phyloP scores from a whole-genome alignment of 1,139 yeast genomes.

The Meyerozyma elateridarum region DNA sequence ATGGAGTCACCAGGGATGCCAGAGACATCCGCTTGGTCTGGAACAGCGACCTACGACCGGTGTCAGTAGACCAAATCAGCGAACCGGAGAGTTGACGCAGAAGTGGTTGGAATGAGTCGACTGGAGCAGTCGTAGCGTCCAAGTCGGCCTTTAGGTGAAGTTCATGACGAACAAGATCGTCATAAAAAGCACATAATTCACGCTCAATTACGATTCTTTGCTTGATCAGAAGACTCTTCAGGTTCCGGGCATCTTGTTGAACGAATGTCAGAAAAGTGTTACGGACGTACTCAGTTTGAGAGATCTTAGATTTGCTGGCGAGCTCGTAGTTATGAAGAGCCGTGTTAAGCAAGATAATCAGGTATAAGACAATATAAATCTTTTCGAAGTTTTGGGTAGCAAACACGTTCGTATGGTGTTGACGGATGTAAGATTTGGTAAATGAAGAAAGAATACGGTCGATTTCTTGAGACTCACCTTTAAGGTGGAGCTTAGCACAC shows the following conservation, averaged over 20 bases:
- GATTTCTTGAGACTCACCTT: constrained; percentile 81
- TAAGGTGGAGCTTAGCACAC: constrained; percentile 63
- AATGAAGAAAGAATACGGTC: constrained; percentile 71
- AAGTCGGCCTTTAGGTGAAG: constrained; percentile 27
- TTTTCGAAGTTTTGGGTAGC: constrained; percentile 52
- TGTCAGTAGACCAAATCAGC: constrained; percentile 40
- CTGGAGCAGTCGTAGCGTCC: constrained; percentile 1
- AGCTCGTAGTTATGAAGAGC: constrained; percentile 55
- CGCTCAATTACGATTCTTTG: constrained; percentile 41
- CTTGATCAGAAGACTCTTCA: constrained; percentile 30
- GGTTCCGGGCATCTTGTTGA: constrained; percentile 30
- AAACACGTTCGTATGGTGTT: constrained; percentile 47
- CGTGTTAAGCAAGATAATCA: constrained; percentile 69
- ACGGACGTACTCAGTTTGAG: constrained; percentile 47
- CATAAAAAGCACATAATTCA: constrained; percentile 39
- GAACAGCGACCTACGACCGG: constrained; percentile 25
- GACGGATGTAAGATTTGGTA: constrained; percentile 60
- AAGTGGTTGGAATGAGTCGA: constrained; percentile 13
- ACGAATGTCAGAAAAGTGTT: constrained; percentile 47
- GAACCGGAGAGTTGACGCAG: constrained; percentile 29
- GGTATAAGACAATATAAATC: constrained; percentile 69
- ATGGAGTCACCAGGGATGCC: constrained; percentile 28
- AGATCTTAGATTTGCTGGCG: constrained; percentile 35
- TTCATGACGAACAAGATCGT: constrained; percentile 34
- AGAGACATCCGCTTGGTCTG: constrained; percentile 30